Evolutionary conservation across 2,329 filamentous ascomycete genomes (phyloP).

Genomic region (Epichloe sylvatica): DNA sequence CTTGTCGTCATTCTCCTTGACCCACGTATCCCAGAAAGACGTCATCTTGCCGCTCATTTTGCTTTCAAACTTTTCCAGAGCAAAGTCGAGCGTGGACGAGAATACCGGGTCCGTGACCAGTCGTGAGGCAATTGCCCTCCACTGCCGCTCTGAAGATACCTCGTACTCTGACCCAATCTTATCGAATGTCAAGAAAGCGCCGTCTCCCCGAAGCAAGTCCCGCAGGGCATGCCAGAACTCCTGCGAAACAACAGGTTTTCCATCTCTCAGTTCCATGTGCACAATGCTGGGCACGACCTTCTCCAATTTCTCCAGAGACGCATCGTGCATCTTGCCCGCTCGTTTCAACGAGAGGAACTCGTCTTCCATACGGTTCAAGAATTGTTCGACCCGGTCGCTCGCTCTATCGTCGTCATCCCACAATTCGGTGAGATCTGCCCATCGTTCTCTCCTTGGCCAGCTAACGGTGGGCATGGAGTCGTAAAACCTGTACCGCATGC

Average conservation of each 20-base stretch:
- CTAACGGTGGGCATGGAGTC: conserved; percentile 14
- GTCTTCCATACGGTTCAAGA: conserved; percentile 15
- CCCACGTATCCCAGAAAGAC: conserved; percentile 37
- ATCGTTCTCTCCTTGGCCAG: conserved; percentile 12
- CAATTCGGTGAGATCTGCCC: conserved; percentile 9
- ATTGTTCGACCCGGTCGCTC: conserved; percentile 10
- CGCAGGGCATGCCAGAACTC: conserved; percentile 56
- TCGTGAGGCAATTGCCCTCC: conserved; percentile 30
- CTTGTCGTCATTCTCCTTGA: conserved; percentile 33
- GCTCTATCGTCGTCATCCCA: conserved; percentile 11
- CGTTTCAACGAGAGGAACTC: conserved; percentile 18
- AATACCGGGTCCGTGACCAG: conserved; percentile 23
- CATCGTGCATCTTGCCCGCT: conserved; percentile 21
- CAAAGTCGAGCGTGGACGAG: conserved; percentile 14
- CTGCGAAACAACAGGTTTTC: conserved; percentile 38
- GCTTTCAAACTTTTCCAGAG: conserved; percentile 13
- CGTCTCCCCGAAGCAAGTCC: conserved; percentile 36
- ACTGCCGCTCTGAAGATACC: conserved; percentile 31
- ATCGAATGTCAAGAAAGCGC: conserved; percentile 32
- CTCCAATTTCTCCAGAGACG: conserved; percentile 29
- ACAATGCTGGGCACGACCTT: conserved; percentile 41
- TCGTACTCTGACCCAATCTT: conserved; percentile 23
- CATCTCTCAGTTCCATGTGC: conserved; percentile 38
- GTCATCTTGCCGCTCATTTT: conserved; percentile 19
- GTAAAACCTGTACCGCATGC: conserved; percentile 9